phyloP scores from a whole-genome alignment of 73 alveolate genomes.

The Paramecium caudatum region DNA sequence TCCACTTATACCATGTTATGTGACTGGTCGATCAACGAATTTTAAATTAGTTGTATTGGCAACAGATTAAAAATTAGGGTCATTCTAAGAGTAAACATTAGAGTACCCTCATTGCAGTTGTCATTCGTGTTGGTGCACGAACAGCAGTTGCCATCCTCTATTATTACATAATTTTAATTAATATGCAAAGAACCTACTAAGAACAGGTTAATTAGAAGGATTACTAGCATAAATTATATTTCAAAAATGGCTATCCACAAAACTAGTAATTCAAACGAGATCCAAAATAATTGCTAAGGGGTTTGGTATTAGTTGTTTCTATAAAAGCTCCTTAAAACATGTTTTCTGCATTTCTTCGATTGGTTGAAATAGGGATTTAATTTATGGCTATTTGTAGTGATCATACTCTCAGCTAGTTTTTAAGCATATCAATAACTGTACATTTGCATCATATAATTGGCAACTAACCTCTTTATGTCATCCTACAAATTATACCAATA shows the following conservation, averaged over 20 bases:
- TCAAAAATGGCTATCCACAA: slow-evolving; percentile 57
- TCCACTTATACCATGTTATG: slow-evolving; percentile 96
- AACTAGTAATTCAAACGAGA: slow-evolving; percentile 31
- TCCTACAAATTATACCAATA: not conserved
- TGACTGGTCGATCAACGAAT: slow-evolving; percentile 96
- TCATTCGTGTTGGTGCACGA: slow-evolving; percentile 70
- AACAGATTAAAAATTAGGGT: slow-evolving; percentile 78
- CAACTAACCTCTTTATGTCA: slow-evolving; percentile 1
- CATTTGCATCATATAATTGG: slow-evolving; percentile 9
- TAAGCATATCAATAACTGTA: not conserved
- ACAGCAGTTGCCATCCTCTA: slow-evolving; percentile 34
- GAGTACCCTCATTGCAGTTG: slow-evolving; percentile 73
- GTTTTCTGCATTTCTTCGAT: not conserved
- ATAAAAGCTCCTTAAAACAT: slow-evolving; percentile 17
- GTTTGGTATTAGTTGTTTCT: not conserved
- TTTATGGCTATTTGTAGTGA: slow-evolving; percentile 40
- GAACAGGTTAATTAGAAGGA: slow-evolving; percentile 59
- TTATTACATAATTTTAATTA: not conserved
- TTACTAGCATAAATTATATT: slow-evolving; percentile 42
- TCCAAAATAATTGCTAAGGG: not conserved
- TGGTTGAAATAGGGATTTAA: slow-evolving; percentile 51
- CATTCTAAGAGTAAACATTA: not conserved
- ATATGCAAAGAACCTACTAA: slow-evolving; percentile 17
- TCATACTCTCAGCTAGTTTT: slow-evolving; percentile 20
- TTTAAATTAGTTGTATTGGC: slow-evolving; percentile 91